Base-by-base conservation (phyloP, 2,329 filamentous ascomycete species). In the Sclerotinia trifoliorum region DNA sequence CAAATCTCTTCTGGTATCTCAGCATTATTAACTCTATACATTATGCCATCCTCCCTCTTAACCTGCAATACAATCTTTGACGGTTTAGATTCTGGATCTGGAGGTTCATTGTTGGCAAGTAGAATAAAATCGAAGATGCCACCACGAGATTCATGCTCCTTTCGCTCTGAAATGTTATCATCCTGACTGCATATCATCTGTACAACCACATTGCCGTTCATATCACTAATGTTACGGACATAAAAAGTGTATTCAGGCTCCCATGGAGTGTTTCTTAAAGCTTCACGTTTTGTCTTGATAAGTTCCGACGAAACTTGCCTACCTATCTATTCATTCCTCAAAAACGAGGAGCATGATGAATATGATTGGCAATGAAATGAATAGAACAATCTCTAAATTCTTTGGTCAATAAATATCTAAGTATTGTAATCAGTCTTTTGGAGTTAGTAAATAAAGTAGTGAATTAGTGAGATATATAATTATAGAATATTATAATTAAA, bases 1-100 rank as follows among this genome's bases (percentile, higher is more conserved):
- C 57, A 61, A 46, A 32, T 39, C 24, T 61, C 57, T 19, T 61
- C 57, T 46, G n/a, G 35, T 44, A 61, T 61, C 8, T 42, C 57
- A n/a, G 35, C 35, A 46, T 26, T 46, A 7, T 61, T 61, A 15
- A 44, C 57, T n/a, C 57, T 42, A 46, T 61, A 46, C 35, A 42
- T 61, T 11, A 46, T 35, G 4, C 57, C 42, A 60, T 60, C 5
- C 11, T 29, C 17, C 5, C 21, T 61, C n/a, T 17, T 46, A 15
- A 61, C 57, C 39, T 46, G 57, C 35, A 61, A 46, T 19, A 46
- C 35, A 46, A 44, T 46, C 19, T 42, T 42, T 10, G 26, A 44
- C 7, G 57, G n/a, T 11, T 61, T 46, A 46, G 26, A 44, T 11
- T 44, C 57, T 7, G 57, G 57, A 61, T 44, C 57, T 11, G 39